A percentile compares a stretch with the other conserved stretches of the same genome.
phyloP scores from a whole-genome alignment of 805 yeast species.

The Starmerella floricola region DNA sequence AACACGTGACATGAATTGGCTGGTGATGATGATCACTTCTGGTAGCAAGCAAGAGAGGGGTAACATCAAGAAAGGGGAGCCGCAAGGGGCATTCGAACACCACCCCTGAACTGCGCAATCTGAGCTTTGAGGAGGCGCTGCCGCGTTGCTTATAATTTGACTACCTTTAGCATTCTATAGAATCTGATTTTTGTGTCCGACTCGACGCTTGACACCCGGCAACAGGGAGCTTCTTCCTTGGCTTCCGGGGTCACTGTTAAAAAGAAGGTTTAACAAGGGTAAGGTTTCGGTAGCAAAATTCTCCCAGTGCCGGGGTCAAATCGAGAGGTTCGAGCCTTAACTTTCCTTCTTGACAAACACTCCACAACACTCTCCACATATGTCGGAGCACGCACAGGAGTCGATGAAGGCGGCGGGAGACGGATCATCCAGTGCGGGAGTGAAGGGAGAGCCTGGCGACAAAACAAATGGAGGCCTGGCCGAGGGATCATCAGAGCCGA shows the following conservation, averaged over 20 bases:
- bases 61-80: no score
- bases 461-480: no score
- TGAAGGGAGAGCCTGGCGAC: no score
- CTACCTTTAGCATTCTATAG: no score
- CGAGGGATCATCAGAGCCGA: no score
- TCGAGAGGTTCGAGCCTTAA: slow-evolving; percentile 4
- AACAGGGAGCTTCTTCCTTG: background rate
- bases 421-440: background rate
- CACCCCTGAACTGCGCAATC: no score
- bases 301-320: slow-evolving; percentile 19
- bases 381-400: slow-evolving; percentile 1
- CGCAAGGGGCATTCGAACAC: no score
- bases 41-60: background rate
- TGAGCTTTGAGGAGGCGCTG: no score
- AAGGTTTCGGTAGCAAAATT: slow-evolving; percentile 18
- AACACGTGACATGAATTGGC: no score
- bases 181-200: no score
- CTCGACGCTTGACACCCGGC: no score
- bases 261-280: slow-evolving; percentile 15
- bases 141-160: no score
- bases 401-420: background rate
- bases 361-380: background rate
- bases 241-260: slow-evolving; percentile 6
- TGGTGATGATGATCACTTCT: background rate
- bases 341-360: slow-evolving; percentile 19